Conservation (phyloP, 2,329 filamentous ascomycete genomes). For the Colletotrichum viniferum region DNA sequence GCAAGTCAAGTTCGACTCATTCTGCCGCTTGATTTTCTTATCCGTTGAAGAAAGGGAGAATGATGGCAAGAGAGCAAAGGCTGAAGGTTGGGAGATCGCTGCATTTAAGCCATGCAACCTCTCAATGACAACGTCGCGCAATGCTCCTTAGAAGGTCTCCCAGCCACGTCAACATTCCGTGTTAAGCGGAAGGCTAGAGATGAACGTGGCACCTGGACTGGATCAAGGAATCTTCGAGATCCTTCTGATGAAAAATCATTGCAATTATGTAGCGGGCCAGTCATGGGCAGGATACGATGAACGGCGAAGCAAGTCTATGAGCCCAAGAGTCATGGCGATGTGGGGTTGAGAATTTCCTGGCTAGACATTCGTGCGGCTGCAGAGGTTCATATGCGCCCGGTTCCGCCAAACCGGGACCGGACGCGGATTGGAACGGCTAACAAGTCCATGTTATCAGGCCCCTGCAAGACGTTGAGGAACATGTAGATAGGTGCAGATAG, state of each 20-base stretch:
- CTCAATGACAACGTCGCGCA: neutral
- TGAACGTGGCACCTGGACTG: neutral
- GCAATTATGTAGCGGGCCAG: neutral
- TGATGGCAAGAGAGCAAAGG: too few species aligned
- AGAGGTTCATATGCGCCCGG: neutral
- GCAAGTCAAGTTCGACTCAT: neutral
- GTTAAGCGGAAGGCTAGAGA: neutral
- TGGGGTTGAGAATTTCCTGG: neutral
- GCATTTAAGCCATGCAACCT: neutral
- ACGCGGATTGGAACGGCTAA: constrained; percentile 13
- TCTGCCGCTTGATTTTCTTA: neutral
- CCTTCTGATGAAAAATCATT: neutral
- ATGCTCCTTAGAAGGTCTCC: neutral
- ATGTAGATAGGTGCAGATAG: neutral
- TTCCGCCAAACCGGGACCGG: neutral
- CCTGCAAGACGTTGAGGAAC: neutral
- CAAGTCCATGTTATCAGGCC: neutral
- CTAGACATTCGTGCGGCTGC: constrained; percentile 18
- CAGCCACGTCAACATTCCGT: neutral
- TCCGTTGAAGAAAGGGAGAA: neutral
- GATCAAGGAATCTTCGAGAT: neutral
- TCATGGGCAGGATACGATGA: neutral
- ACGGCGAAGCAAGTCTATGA: neutral
- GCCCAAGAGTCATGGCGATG: neutral
- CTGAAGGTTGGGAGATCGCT: neutral